Evolutionary conservation across 495 filamentous ascomycete species (phyloP).

Genomic region (Sphaerosporella brunnea): DNA sequence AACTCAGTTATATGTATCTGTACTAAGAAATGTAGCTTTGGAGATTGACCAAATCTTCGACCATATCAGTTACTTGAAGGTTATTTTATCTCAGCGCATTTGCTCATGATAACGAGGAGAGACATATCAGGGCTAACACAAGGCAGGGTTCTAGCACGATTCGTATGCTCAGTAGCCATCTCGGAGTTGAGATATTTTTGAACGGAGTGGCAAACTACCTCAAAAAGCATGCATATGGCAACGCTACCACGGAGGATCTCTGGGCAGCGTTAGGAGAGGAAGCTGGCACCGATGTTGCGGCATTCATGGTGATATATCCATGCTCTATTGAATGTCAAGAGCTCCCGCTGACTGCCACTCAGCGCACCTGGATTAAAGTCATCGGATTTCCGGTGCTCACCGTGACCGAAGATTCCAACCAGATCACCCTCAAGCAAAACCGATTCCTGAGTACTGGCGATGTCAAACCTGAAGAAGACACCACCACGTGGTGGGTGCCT

Average conservation of each 20-base stretch:
- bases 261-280: conserved; percentile 82
- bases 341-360: conserved; percentile 17
- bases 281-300: conserved; percentile 70
- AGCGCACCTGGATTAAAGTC: conserved; percentile 77
- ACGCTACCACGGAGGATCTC: conserved; percentile 81
- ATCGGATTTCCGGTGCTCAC: conserved; percentile 87
- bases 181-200: conserved; percentile 72
- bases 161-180: conserved; percentile 76
- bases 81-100: too few relatives aligned
- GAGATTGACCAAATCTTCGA: conserved; percentile 97
- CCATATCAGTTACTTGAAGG: conserved; percentile 86
- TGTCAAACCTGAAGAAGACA: conserved; percentile 62
- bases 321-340: too few relatives aligned
- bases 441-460: conserved; percentile 85
- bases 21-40: too few relatives aligned
- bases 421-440: conserved; percentile 64
- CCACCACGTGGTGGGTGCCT: conserved; percentile 92
- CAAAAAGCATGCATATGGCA: conserved; percentile 73
- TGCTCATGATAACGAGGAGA: too few relatives aligned
- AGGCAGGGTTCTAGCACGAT: conserved; percentile 66
- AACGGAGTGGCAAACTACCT: conserved; percentile 77
- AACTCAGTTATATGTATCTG: too few relatives aligned
- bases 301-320: conserved; percentile 60
- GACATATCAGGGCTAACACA: too few relatives aligned
- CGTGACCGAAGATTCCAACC: conserved; percentile 60